Evolutionary conservation across 192 early-diverging fungal genomes (phyloP), one percentile per base, ranked within the genome.

Genomic region (Diversispora eburnea): DNA sequence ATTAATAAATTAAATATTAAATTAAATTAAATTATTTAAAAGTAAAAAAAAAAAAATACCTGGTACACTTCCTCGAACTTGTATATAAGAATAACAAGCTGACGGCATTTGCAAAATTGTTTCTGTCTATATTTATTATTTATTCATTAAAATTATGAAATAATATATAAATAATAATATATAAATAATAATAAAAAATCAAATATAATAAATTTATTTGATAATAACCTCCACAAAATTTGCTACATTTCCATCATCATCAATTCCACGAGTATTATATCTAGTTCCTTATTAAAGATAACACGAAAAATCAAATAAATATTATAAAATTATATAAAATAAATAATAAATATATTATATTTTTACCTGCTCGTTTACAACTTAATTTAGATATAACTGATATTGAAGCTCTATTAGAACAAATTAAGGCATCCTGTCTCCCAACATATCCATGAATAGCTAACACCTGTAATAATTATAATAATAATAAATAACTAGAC

Each of bases 231-330:
- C 96, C 4, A 98, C 98, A 82, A 96, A 98, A 77, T 99, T 99
- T n/a, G 96, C 94, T 45, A 96, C 95, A 76, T 92, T 87, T 42
- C 98, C 98, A 71, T 93, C 91, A 73, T 99, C 98, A 72, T 99
- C 94, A 45, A 99, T 89, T 5, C 98, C 98, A 22, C 98, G 89
- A 3, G 96, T 92, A 75, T 94, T 91, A 78, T 92, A 97, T 52
- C 98, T 85, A 46, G 94, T 97, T 6, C 98, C 98, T 57, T 92
- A 85, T 41, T 80, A 80, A 77, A 72, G 77, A 76, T 81, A 55
- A 71, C 77, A 19, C 83, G 78, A 48, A 84, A 84, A 8, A 85
- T 82, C 45, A 82, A 74, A 15, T 13, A 19, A 52, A 51, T 2
- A 48, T 47, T 15, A 33, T 41, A 17, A 17, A 25, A 57, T 20